Percentiles rank a stretch among this genome's conserved stretches.
These are phyloP conservation scores for Pseudogymnoascus sp. DNA, from an alignment of 2,329 filamentous ascomycete genomes.

Conservation along the genomic window DNA sequence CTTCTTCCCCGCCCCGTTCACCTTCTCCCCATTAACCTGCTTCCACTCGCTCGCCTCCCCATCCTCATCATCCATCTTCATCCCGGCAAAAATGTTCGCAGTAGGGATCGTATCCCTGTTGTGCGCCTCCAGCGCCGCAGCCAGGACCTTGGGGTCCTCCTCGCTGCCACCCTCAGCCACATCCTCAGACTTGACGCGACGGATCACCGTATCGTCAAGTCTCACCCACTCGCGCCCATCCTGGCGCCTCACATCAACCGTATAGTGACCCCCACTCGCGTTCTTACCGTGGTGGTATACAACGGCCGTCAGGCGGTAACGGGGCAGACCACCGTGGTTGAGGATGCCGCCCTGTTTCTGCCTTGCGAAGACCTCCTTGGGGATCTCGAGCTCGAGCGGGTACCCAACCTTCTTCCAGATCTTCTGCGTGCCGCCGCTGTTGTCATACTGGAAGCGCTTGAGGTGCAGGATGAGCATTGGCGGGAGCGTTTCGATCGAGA, in stretches of 20 bases:
- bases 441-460: constrained; percentile 96
- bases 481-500: constrained; percentile 86
- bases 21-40: constrained; percentile 63
- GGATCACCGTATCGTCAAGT: constrained; percentile 86
- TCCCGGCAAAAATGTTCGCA: constrained; percentile 68
- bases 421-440: constrained; percentile 81
- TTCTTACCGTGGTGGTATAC: constrained; percentile 98
- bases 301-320: constrained; percentile 79
- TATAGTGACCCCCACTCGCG: constrained; percentile 93
- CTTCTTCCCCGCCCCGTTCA: constrained; percentile 50
- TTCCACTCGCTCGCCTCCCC: constrained; percentile 73
- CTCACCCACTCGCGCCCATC: constrained; percentile 95
- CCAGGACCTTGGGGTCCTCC: constrained; percentile 65
- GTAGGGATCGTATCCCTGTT: constrained; percentile 46
- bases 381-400: constrained; percentile 88
- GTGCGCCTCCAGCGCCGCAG: constrained; percentile 58
- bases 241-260: constrained; percentile 90
- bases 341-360: constrained; percentile 61
- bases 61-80: constrained; percentile 55
- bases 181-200: constrained; percentile 77
- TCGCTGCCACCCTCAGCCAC: constrained; percentile 80
- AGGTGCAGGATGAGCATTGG: constrained; percentile 90
- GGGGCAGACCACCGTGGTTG: constrained; percentile 63
- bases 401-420: constrained; percentile 99
- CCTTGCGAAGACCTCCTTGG: constrained; percentile 77